A percentile compares a stretch with the other conserved stretches of the same genome.
These are phyloP conservation scores for Brassica incana DNA, from an alignment of 345 rosid genomes.

Conservation along the genomic window DNA sequence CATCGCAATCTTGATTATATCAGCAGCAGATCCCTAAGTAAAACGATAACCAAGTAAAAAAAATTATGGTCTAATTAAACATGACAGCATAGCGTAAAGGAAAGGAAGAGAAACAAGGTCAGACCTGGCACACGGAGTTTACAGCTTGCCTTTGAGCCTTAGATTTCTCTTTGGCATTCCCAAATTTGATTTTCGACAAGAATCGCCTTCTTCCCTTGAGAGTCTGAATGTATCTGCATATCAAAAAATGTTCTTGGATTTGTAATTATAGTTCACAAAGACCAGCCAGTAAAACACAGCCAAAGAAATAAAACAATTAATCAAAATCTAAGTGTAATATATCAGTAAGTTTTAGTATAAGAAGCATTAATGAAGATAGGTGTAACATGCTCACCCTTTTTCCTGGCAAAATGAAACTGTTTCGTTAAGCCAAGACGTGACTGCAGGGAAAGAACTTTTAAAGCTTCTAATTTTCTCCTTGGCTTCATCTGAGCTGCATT, in stretches of 20 bases:
- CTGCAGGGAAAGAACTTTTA: slow-evolving; percentile 79
- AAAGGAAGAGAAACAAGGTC: slow-evolving; percentile 23
- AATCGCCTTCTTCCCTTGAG: slow-evolving; percentile 90
- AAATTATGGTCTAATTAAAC: neutral
- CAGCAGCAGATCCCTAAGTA: slow-evolving; percentile 93
- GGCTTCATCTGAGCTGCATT: slow-evolving; percentile 82
- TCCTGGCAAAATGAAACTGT: slow-evolving; percentile 66
- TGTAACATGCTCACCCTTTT: slow-evolving; percentile 63
- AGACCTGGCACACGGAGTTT: slow-evolving; percentile 94
- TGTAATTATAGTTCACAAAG: neutral
- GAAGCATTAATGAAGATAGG: slow-evolving; percentile 8
- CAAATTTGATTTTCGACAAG: slow-evolving; percentile 89
- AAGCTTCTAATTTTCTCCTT: slow-evolving; percentile 77
- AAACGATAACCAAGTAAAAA: slow-evolving; percentile 18
- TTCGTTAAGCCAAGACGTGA: slow-evolving; percentile 79
- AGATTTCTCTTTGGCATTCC: slow-evolving; percentile 72
- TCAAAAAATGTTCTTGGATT: slow-evolving; percentile 6
- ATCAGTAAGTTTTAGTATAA: neutral
- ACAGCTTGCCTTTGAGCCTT: slow-evolving; percentile 99
- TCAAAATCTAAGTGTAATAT: neutral
- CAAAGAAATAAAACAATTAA: neutral
- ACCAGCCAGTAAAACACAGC: neutral
- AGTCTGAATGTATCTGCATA: slow-evolving; percentile 80
- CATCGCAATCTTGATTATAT: slow-evolving; percentile 94
- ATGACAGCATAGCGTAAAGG: neutral